Base-by-base conservation (phyloP, 1,284 basidiomycete genomes). In the Cutaneotrichosporon cutaneum region DNA sequence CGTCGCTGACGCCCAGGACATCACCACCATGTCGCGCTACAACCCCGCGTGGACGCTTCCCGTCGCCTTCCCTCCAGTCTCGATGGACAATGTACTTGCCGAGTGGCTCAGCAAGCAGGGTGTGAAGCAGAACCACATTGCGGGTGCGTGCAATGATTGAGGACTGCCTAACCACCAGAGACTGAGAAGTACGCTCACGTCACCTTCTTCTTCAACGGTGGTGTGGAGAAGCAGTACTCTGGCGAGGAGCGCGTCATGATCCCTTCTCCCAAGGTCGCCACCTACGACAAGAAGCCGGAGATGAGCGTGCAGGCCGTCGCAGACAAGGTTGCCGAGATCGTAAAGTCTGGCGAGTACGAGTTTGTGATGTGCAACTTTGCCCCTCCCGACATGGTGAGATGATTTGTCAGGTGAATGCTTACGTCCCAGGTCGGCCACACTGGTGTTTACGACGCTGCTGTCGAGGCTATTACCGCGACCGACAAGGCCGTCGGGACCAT, bases 321-420 rank as follows among this genome's bases (percentile, higher is more conserved):
- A 0, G 89, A 92, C 74, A 92, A 91, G 79, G 91, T 94, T 14
- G 90, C 90, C 3, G 88, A 91, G 77, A 82, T 92, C n/a, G 85
- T 94, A 67, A 84, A 84, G 72, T 81, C 82, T 67, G 79, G 83
- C 62, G 82, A 87, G 62, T 84, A 89, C 71, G 89, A 94, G 57
- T 94, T 94, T 76, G 85, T 94, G 65, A 94, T 95, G 92, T 94
- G 91, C 82, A 94, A 94, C 81, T 94, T 94, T 79, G 92, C 92
- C 27, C 92, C 92, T 54, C 92, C 92, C 16, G 92, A 95, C 76
- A 94, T 94, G 92, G 92, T 88, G 58, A 54, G 78, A 76, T 13
- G 10, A 6, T 42, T 21, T 24, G 24, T 11, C 48, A 59, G 27
- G 18, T 33, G 54, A 21, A 47, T 3, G 36, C 48, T 55, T 26